These are phyloP conservation scores for Dendrostoma leiphaemia DNA, from an alignment of 2,329 filamentous ascomycete species.

Conservation along the genomic window DNA sequence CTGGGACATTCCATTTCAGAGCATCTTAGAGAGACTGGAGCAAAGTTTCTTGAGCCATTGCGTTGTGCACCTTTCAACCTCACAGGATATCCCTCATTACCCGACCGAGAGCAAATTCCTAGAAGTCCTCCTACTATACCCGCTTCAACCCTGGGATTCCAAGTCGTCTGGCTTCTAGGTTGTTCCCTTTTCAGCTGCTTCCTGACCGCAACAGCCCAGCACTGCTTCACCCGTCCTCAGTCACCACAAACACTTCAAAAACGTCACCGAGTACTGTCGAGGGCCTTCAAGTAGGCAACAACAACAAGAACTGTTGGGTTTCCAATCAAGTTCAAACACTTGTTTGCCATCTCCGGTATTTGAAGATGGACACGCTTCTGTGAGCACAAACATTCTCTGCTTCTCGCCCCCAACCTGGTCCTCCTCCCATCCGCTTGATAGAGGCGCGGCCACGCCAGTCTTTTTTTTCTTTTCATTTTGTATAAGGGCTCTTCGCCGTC, in stretches of 20 bases:
- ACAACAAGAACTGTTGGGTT: background rate
- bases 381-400: conserved; percentile 21
- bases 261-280: no score
- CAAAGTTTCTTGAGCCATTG: no score
- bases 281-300: background rate
- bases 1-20: no score
- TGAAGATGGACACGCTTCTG: conserved; percentile 31
- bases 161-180: background rate
- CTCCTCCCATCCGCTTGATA: no score
- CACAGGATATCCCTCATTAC: background rate
- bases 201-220: background rate
- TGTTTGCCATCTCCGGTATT: background rate
- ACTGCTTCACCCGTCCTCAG: background rate
- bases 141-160: background rate
- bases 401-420: background rate
- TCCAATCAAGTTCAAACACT: background rate
- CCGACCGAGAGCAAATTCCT: background rate
- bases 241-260: background rate
- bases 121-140: background rate
- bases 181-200: background rate
- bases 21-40: no score
- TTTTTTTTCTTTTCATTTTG: no score
- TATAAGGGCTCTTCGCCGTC: no score
- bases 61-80: no score
- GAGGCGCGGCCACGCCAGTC: no score